These are phyloP conservation scores for Sporisorium exsertum DNA, from an alignment of 1,284 basidiomycete species.

Conservation along the genomic window DNA sequence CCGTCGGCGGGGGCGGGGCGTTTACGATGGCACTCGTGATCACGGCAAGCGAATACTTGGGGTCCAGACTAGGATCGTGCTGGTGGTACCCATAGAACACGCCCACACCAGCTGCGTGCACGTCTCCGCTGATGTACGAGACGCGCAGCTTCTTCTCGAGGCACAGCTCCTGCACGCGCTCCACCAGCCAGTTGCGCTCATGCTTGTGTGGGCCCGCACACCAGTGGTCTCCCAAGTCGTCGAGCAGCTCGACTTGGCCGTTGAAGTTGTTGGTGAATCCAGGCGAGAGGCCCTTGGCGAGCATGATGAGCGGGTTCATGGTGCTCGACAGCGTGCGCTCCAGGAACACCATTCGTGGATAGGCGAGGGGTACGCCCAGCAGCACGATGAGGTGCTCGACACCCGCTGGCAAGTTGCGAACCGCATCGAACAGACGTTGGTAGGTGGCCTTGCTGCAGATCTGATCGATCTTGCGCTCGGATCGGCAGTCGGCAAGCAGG, in stretches of 20 bases:
- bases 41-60: slow-evolving; percentile 65
- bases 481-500: slow-evolving; percentile 65
- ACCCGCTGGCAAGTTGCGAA: slow-evolving; percentile 52
- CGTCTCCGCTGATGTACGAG: slow-evolving; percentile 65
- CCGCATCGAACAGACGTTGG: slow-evolving; percentile 54
- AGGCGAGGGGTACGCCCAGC: slow-evolving; percentile 68
- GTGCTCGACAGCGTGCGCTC: slow-evolving; percentile 60
- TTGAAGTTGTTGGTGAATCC: slow-evolving; percentile 68
- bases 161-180: slow-evolving; percentile 71
- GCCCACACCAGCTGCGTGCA: slow-evolving; percentile 63
- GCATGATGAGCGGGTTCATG: slow-evolving; percentile 64
- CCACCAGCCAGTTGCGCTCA: slow-evolving; percentile 90
- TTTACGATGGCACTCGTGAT: slow-evolving; percentile 68
- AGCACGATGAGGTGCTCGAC: slow-evolving; percentile 67
- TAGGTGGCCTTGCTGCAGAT: slow-evolving; percentile 63
- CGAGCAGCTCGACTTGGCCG: slow-evolving; percentile 68
- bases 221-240: slow-evolving; percentile 80
- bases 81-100: slow-evolving; percentile 51
- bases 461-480: slow-evolving; percentile 66
- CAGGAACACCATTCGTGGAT: slow-evolving; percentile 68
- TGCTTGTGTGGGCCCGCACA: slow-evolving; percentile 74
- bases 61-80: slow-evolving; percentile 60
- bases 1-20: slow-evolving; percentile 78
- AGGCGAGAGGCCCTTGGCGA: slow-evolving; percentile 59
- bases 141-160: slow-evolving; percentile 61